phyloP scores from a whole-genome alignment of 2,329 filamentous ascomycete genomes.

The Beauveria brongniartii region DNA sequence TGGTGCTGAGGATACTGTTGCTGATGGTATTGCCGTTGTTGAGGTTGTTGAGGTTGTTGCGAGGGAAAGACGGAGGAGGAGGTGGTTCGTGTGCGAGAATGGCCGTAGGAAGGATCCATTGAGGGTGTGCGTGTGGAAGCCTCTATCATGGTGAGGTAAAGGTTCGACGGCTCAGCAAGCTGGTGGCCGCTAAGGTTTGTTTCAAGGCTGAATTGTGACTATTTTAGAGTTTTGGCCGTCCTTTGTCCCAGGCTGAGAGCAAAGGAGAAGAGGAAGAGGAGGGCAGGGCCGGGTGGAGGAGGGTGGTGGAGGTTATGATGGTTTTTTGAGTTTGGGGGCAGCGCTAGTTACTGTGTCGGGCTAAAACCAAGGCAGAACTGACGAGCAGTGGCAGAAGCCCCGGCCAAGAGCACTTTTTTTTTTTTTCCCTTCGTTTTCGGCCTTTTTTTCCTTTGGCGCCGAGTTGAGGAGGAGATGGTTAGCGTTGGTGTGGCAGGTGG shows the following conservation, averaged over 20 bases:
- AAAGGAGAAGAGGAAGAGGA: background rate
- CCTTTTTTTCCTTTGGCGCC: background rate
- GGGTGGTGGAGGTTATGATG: background rate
- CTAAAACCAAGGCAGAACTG: conserved; percentile 8
- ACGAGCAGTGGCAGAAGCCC: background rate
- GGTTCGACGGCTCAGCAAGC: background rate
- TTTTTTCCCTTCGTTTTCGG: background rate
- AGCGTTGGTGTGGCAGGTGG: background rate
- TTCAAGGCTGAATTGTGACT: background rate
- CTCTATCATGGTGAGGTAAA: conserved; percentile 4
- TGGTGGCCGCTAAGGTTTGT: background rate
- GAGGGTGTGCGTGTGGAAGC: conserved; percentile 20
- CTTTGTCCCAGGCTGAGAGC: background rate
- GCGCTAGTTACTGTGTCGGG: background rate
- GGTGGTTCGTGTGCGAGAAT: conserved; percentile 48
- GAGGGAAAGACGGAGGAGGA: conserved; percentile 46
- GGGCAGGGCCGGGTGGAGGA: background rate
- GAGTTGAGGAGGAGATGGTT: background rate
- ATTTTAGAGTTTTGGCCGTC: background rate
- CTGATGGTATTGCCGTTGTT: background rate
- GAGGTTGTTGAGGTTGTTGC: background rate
- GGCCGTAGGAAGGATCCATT: conserved; percentile 35
- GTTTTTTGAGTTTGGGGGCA: conserved; percentile 8
- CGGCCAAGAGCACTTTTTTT: background rate
- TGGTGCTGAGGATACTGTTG: background rate